These are phyloP conservation scores for Starmerella floricola DNA, from an alignment of 805 yeast genomes.

Conservation along the genomic window DNA sequence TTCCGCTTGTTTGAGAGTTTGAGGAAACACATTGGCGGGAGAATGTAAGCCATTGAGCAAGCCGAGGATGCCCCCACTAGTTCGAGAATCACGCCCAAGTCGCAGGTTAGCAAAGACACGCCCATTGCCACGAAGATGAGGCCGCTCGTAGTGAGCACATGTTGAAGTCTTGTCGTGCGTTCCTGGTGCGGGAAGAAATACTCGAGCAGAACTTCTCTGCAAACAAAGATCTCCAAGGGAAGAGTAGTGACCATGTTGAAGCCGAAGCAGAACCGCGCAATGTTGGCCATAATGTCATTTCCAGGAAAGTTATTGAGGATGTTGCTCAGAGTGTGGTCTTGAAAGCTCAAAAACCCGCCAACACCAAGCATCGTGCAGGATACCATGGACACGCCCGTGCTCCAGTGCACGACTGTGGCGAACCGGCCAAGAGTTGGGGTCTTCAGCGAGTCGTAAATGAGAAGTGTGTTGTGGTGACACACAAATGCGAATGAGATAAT, in stretches of 20 bases:
- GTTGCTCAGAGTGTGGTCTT: conserved; percentile 71
- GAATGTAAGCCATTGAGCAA: conserved; percentile 77
- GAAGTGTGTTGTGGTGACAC: conserved; percentile 87
- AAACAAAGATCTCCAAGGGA: conserved; percentile 82
- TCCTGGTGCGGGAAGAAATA: conserved; percentile 32
- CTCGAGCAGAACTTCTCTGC: conserved; percentile 75
- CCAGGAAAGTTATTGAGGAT: conserved; percentile 75
- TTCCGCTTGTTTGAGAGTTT: conserved; percentile 40
- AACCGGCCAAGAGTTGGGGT: conserved; percentile 68
- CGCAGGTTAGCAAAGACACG: conserved; percentile 69
- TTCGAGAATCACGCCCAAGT: conserved; percentile 78
- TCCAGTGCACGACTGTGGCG: conserved; percentile 65
- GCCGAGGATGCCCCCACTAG: conserved; percentile 90
- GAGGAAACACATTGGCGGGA: conserved; percentile 76
- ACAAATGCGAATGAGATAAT: conserved; percentile 91
- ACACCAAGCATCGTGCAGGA: conserved; percentile 70
- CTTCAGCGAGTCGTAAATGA: conserved; percentile 72
- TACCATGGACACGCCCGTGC: conserved; percentile 68
- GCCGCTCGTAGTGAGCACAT: conserved; percentile 50
- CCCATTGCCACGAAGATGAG: conserved; percentile 60
- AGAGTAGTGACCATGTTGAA: conserved; percentile 85
- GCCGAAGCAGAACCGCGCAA: conserved; percentile 86
- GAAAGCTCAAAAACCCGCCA: conserved; percentile 65
- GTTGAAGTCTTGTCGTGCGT: conserved; percentile 30
- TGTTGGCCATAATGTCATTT: conserved; percentile 59